Conservation (phyloP, 768 basidiomycete genomes). For the Dendrothele bispora region DNA sequence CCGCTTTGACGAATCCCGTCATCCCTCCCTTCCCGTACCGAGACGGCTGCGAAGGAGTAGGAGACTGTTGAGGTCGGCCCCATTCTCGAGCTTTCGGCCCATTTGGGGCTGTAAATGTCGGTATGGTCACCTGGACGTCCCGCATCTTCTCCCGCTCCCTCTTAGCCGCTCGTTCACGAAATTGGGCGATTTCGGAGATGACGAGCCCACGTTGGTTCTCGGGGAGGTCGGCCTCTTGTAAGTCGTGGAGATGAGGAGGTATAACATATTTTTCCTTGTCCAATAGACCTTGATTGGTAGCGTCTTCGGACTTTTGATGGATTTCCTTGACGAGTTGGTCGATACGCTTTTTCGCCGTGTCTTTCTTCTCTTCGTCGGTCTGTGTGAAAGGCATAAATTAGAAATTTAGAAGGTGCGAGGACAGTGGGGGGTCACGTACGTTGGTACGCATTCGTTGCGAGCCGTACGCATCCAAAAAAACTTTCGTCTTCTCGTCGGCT, state of each 20-base stretch:
- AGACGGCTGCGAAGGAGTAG: constrained; percentile 74
- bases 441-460: constrained; percentile 78
- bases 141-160: constrained; percentile 86
- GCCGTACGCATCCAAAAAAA: constrained; percentile 84
- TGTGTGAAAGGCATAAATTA: constrained; percentile 28
- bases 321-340: constrained; percentile 70
- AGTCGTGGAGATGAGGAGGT: constrained; percentile 94
- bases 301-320: constrained; percentile 69
- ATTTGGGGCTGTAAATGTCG: constrained; percentile 52
- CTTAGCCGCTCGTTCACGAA: constrained; percentile 92
- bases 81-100: constrained; percentile 79
- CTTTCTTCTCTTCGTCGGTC: constrained; percentile 68
- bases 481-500: constrained; percentile 93
- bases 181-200: constrained; percentile 94
- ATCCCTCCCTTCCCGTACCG: constrained; percentile 59
- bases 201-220: constrained; percentile 92
- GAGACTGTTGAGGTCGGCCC: constrained; percentile 61
- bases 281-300: constrained; percentile 69
- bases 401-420: neutral
- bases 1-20: constrained; percentile 70
- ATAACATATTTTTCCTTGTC: constrained; percentile 89
- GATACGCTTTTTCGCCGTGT: constrained; percentile 64
- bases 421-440: constrained; percentile 45
- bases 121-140: constrained; percentile 65
- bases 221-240: constrained; percentile 95